A percentile compares a stretch with the other conserved stretches of the same genome.
phyloP scores from a whole-genome alignment of 1,284 basidiomycete genomes.

The Chiua sp. region DNA sequence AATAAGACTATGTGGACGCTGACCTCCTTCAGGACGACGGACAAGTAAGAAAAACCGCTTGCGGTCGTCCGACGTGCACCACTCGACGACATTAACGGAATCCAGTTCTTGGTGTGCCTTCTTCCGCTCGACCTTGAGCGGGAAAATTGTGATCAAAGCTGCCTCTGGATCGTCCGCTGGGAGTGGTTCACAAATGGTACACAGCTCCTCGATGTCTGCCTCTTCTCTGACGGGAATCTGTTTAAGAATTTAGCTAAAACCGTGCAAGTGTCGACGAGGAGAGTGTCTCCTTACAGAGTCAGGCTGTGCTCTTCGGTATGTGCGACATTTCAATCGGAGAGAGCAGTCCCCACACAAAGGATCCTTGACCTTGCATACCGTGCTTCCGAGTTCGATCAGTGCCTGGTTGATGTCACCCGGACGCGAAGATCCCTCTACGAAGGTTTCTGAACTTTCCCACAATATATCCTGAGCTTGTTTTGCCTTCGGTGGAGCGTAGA shows the following conservation, averaged over 20 bases:
- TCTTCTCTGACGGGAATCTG: slow-evolving; percentile 19
- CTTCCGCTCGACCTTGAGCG: slow-evolving; percentile 65
- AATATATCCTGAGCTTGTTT: slow-evolving; percentile 75
- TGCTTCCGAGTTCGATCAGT: slow-evolving; percentile 88
- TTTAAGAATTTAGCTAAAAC: background rate
- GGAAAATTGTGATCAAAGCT: slow-evolving; percentile 65
- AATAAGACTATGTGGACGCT: slow-evolving; percentile 18
- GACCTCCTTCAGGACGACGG: slow-evolving; percentile 85
- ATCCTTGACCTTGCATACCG: slow-evolving; percentile 85
- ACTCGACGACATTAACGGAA: slow-evolving; percentile 86
- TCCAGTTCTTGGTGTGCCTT: slow-evolving; percentile 87
- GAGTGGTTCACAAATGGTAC: slow-evolving; percentile 75
- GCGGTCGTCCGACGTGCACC: slow-evolving; percentile 48
- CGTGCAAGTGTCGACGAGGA: background rate
- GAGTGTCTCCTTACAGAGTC: slow-evolving; percentile 8
- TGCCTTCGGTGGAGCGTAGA: slow-evolving; percentile 81
- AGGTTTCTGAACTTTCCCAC: slow-evolving; percentile 77
- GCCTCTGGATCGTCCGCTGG: slow-evolving; percentile 35
- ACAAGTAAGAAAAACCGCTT: slow-evolving; percentile 75
- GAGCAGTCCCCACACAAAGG: slow-evolving; percentile 81
- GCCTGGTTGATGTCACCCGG: slow-evolving; percentile 91
- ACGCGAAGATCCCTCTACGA: slow-evolving; percentile 58
- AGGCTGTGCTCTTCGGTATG: slow-evolving; percentile 46
- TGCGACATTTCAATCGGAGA: slow-evolving; percentile 69
- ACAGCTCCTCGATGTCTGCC: slow-evolving; percentile 77